Conservation (phyloP, 2,329 filamentous ascomycete genomes). For the Ramularia endophylla region DNA sequence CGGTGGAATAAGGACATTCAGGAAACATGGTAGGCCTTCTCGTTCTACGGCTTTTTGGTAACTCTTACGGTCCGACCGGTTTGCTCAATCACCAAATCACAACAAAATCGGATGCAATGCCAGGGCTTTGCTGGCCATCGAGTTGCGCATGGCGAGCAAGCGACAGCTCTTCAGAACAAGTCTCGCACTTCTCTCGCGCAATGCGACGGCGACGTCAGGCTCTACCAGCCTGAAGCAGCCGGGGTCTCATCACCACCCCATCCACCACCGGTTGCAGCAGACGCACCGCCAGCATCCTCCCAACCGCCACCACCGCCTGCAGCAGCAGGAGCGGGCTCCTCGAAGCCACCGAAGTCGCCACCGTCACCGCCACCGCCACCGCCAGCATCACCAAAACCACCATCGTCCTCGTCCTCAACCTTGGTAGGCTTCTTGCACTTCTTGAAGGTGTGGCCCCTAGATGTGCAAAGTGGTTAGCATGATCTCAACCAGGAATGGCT, state of each 20-base stretch:
- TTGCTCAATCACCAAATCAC: no score
- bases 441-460: slow-evolving; percentile 21
- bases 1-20: no score
- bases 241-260: slow-evolving; percentile 9
- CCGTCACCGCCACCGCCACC: slow-evolving; percentile 9
- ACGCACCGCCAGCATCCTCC: slow-evolving; percentile 4
- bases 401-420: slow-evolving; percentile 7
- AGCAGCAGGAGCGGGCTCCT: slow-evolving; percentile 5
- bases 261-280: slow-evolving; percentile 5
- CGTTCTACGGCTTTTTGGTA: background rate
- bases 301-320: slow-evolving; percentile 5
- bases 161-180: no score
- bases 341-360: slow-evolving; percentile 9
- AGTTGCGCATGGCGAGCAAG: background rate
- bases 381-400: slow-evolving; percentile 8
- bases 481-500: slow-evolving; percentile 13
- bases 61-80: no score
- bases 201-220: background rate
- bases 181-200: no score
- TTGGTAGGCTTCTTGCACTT: slow-evolving; percentile 21
- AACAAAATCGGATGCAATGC: no score
- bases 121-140: background rate
- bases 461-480: background rate
- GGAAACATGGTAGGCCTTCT: slow-evolving; percentile 1
- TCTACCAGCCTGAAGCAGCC: slow-evolving; percentile 12